A percentile compares a stretch with the other conserved stretches of the same genome.
phyloP scores from a whole-genome alignment of 768 basidiomycete genomes.

The Termitomyces sp. region DNA sequence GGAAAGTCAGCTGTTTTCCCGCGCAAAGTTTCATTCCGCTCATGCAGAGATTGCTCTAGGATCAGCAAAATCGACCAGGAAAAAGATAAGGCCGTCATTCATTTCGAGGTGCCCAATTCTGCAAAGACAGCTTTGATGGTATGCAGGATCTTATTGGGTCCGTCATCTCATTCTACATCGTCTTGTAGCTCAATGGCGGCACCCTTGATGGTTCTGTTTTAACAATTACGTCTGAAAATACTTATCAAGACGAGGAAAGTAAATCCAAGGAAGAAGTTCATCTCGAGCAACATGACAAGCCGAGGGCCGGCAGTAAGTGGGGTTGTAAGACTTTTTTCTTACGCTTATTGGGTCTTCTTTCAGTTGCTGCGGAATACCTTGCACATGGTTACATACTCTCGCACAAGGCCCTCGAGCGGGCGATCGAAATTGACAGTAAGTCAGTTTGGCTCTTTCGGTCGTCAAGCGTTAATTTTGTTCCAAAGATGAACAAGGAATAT shows the following conservation, averaged over 20 bases:
- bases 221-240: constrained; percentile 62
- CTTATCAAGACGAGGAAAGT: constrained; percentile 50
- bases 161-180: not conserved
- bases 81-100: constrained; percentile 51
- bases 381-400: constrained; percentile 83
- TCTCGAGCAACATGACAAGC: constrained; percentile 87
- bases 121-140: constrained; percentile 87
- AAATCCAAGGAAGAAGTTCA: constrained; percentile 27
- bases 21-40: not conserved
- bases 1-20: constrained; percentile 48
- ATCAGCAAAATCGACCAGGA: constrained; percentile 59
- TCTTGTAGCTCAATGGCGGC: constrained; percentile 60
- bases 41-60: constrained; percentile 25
- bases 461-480: not conserved
- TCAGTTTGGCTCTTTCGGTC: not conserved
- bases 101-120: constrained; percentile 80
- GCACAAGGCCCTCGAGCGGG: constrained; percentile 70
- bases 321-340: not conserved
- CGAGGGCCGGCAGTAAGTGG: constrained; percentile 70
- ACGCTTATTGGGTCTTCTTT: not conserved
- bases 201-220: constrained; percentile 68
- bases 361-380: constrained; percentile 90
- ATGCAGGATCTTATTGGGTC: not conserved
- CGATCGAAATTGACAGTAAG: constrained; percentile 75
- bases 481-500: constrained; percentile 81